These are phyloP conservation scores for Batkoa obscura DNA, from an alignment of 371 early-diverging fungal species.

Conservation along the genomic window DNA sequence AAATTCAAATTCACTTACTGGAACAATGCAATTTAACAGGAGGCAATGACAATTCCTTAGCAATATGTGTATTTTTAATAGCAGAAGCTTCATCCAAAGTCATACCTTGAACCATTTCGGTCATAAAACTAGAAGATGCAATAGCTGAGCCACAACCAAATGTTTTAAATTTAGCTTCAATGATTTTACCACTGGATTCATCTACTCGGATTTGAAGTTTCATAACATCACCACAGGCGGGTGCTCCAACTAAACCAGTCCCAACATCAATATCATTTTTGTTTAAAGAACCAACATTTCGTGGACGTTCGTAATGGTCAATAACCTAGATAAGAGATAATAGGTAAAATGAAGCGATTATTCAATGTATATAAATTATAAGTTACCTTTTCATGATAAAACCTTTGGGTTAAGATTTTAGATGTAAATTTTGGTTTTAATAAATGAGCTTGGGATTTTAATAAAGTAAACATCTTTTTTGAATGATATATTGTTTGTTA, in stretches of 20 bases:
- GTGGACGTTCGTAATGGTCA: slow-evolving; percentile 89
- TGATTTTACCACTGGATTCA: slow-evolving; percentile 68
- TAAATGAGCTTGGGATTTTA: too few species aligned
- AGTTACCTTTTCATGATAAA: too few species aligned
- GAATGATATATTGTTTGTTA: too few species aligned
- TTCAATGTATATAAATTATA: too few species aligned
- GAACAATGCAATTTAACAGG: slow-evolving; percentile 99
- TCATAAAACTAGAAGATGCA: slow-evolving; percentile 83
- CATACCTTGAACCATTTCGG: slow-evolving; percentile 89
- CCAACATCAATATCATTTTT: slow-evolving; percentile 77
- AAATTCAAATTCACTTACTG: slow-evolving; percentile 27
- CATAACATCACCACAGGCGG: slow-evolving; percentile 99
- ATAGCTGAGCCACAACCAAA: slow-evolving; percentile 99
- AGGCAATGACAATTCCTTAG: slow-evolving; percentile 86
- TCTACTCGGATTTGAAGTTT: slow-evolving; percentile 96
- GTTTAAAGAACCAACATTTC: slow-evolving; percentile 92
- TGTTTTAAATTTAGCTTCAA: slow-evolving; percentile 97
- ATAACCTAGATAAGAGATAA: slow-evolving; percentile 29
- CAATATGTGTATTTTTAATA: slow-evolving; percentile 95
- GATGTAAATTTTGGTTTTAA: too few species aligned
- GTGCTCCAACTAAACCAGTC: slow-evolving; percentile 97
- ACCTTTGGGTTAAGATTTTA: too few species aligned
- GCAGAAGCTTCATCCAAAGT: slow-evolving; percentile 73
- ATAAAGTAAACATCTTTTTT: too few species aligned
- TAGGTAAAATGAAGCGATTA: too few species aligned